A percentile compares a stretch with the other conserved stretches of the same genome.
phyloP scores from a whole-genome alignment of 495 filamentous ascomycete species.

The Aspergillus nidulans region DNA sequence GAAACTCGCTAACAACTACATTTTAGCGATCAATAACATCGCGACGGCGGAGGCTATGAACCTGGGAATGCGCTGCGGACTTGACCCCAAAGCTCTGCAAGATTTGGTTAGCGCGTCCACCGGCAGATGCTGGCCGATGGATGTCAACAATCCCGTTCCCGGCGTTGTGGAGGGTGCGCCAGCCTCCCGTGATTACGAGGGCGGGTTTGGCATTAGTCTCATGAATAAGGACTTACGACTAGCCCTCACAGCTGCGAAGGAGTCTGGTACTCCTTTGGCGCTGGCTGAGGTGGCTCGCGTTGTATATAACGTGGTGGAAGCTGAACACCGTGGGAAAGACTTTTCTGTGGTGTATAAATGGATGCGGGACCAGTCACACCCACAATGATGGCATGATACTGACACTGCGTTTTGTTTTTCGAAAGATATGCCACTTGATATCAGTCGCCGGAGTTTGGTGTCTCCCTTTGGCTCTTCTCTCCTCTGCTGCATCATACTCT shows the following conservation, averaged over 20 bases:
- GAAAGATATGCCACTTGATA: not conserved
- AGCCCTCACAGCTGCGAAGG: constrained; percentile 66
- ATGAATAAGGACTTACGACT: constrained; percentile 82
- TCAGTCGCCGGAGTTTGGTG: not conserved
- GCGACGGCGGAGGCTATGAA: constrained; percentile 93
- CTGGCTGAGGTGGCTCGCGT: constrained; percentile 59
- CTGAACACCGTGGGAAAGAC: constrained; percentile 64
- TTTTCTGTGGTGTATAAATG: constrained; percentile 84
- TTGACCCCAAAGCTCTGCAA: constrained; percentile 74
- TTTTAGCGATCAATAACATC: constrained; percentile 88
- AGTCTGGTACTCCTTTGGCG: constrained; percentile 61
- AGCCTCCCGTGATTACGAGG: constrained; percentile 67
- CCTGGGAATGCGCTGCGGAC: constrained; percentile 76
- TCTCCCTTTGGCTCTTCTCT: not conserved
- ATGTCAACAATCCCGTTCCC: constrained; percentile 88
- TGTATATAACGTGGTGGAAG: constrained; percentile 63
- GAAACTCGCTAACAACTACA: constrained; percentile 92
- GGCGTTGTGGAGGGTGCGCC: constrained; percentile 73
- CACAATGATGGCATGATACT: constrained; percentile 3
- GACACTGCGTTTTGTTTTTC: not conserved
- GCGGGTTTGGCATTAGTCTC: constrained; percentile 76
- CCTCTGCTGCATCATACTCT: no score
- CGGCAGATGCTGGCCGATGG: constrained; percentile 86
- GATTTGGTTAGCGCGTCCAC: constrained; percentile 81
- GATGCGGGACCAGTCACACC: constrained; percentile 43